A percentile compares a stretch with the other conserved stretches of the same genome.
Evolutionary conservation across 345 rosid species (phyloP).

Genomic region (Melastoma malabathricum): DNA sequence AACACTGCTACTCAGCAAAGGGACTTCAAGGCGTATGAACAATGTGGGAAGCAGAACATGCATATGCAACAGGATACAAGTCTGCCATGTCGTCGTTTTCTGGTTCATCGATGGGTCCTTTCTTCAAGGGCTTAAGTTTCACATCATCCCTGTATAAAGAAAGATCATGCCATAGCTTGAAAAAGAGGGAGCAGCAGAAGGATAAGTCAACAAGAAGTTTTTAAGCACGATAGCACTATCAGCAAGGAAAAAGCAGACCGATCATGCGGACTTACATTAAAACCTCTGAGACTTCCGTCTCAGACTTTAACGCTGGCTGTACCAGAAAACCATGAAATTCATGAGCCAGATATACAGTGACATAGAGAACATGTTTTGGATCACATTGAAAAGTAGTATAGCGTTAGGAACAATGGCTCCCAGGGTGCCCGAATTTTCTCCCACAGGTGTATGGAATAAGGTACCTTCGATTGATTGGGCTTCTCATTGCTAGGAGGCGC

Average conservation of each 20-base stretch:
- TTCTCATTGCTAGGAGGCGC: slow-evolving; percentile 36
- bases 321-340: no score
- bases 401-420: no score
- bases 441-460: slow-evolving; percentile 15
- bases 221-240: background rate
- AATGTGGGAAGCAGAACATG: background rate
- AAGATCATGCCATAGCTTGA: background rate
- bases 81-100: background rate
- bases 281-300: slow-evolving; percentile 22
- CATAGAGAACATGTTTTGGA: no score
- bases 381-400: no score
- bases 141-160: background rate
- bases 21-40: background rate
- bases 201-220: no score
- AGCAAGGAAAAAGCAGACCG: background rate
- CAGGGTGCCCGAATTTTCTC: slow-evolving; percentile 15
- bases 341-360: no score
- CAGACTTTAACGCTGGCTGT: no score
- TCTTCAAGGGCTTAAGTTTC: slow-evolving; percentile 4
- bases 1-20: background rate
- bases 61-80: slow-evolving; percentile 1
- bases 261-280: slow-evolving; percentile 34
- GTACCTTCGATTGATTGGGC: slow-evolving; percentile 30
- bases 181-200: no score
- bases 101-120: slow-evolving; percentile 2